Percentiles rank a stretch among this genome's conserved stretches.
These are phyloP conservation scores for Codiaeum variegatum DNA, from an alignment of 441 rosid genomes.

Conservation along the genomic window DNA sequence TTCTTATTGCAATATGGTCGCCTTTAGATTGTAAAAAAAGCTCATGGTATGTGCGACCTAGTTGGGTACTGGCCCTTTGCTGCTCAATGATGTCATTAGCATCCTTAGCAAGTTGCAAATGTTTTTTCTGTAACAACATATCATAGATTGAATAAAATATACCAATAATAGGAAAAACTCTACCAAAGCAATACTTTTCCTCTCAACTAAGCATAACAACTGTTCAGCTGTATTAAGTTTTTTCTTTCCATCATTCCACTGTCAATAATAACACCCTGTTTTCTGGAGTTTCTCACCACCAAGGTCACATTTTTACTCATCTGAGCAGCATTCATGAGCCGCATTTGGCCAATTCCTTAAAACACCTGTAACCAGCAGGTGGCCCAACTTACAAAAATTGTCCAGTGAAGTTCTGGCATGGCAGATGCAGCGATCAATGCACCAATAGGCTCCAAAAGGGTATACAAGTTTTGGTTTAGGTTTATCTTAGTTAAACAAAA, in stretches of 20 bases:
- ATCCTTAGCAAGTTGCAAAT: slow-evolving; percentile 81
- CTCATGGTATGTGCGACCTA: slow-evolving; percentile 92
- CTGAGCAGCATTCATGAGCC: background rate
- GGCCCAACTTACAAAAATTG: background rate
- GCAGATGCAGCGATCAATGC: background rate
- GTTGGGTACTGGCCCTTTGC: slow-evolving; percentile 93
- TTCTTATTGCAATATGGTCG: slow-evolving; percentile 60
- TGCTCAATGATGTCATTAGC: slow-evolving; percentile 69
- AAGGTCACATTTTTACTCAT: background rate
- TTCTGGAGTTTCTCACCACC: background rate
- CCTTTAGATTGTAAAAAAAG: slow-evolving; percentile 54
- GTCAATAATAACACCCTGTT: background rate
- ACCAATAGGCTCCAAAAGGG: background rate
- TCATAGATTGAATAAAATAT: background rate
- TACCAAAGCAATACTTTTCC: background rate
- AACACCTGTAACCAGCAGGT: background rate
- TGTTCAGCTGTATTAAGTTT: background rate
- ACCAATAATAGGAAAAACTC: background rate
- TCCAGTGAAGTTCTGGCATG: background rate
- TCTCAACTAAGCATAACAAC: background rate
- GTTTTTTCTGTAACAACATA: slow-evolving; percentile 56
- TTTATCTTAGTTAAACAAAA: background rate
- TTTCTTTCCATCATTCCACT: background rate
- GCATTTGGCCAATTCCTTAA: background rate
- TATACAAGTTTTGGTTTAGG: background rate